Base-by-base conservation (phyloP, 495 filamentous ascomycete genomes). In the Talaromyces stipitatus region DNA sequence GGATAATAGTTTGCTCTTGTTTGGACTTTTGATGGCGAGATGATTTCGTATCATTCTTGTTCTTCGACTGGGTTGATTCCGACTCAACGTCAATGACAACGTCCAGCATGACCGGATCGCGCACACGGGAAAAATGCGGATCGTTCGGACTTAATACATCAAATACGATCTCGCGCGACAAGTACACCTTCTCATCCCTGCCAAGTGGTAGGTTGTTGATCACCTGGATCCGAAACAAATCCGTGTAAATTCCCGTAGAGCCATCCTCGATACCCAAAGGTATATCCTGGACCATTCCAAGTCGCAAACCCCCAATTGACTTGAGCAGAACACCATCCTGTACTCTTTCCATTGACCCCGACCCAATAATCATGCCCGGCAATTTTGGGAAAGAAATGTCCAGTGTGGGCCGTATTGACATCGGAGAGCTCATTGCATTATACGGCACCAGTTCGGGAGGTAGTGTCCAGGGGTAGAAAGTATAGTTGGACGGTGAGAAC, bases 391-490 rank as follows among this genome's bases (percentile, higher is more conserved):
- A 97, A 14, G 90, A 88, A 6, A 97, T 84, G 50, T 89, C 84
- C 26, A 90, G 80, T 1, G 88, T 88, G 18, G 82, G 75, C 11
- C 79, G 76, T n/a, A 72, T 60, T 0, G 77, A 72, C 60, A 91
- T 82, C 27, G 76, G 80, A 20, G 85, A 79, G 56, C 89, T 92
- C 10, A 77, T 85, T 2, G 84, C 92, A 58, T 94, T 83, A 18
- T 74, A 74, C 0, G 90, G 90, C 8, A 96, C 75, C 46, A 94
- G 71, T 45, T 85, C 78, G 2, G 74, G 72, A 0, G 92, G 91
- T 0, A 97, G 73, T 0, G 94, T 96, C 91, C 92, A 97, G 2
- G 94, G 94, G 61, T 89, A 98, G 61, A 89, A 89, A 0, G 87
- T 95, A 64, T 91, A 85, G 65, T 92, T 94, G 5, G 76, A 81